A percentile compares a stretch with the other conserved stretches of the same genome.
Conservation (phyloP, 78 protist species). For the Tieghemostelium lacteum region DNA sequence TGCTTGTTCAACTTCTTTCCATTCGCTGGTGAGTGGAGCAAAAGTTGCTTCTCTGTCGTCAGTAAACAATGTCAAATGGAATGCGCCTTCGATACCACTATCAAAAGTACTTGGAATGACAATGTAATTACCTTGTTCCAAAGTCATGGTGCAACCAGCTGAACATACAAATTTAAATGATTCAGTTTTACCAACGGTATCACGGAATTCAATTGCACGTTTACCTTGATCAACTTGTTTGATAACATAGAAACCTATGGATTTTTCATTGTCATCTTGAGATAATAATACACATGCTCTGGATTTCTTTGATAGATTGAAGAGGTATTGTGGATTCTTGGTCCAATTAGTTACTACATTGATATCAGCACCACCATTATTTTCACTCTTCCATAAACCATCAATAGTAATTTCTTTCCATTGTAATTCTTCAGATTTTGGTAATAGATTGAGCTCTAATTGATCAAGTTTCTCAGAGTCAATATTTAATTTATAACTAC, state of each 20-base stretch:
- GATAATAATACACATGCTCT: constrained; percentile 61
- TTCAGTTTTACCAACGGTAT: constrained; percentile 56
- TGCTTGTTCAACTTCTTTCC: constrained; percentile 42
- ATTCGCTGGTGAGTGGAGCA: constrained; percentile 7
- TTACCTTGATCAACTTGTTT: constrained; percentile 60
- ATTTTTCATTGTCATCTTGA: constrained; percentile 69
- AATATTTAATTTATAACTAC: constrained; percentile 34
- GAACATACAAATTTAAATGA: constrained; percentile 41
- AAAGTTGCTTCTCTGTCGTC: constrained; percentile 64
- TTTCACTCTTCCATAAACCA: constrained; percentile 54
- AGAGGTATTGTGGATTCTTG: constrained; percentile 62
- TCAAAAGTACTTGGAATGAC: constrained; percentile 74
- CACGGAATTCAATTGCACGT: constrained; percentile 58
- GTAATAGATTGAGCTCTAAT: constrained; percentile 34
- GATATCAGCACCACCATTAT: constrained; percentile 76
- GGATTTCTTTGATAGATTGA: constrained; percentile 37
- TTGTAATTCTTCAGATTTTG: constrained; percentile 33
- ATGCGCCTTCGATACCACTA: constrained; percentile 63
- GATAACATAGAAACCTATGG: constrained; percentile 57
- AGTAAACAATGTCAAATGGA: constrained; percentile 62
- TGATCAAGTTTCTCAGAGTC: constrained; percentile 32
- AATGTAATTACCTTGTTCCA: constrained; percentile 55
- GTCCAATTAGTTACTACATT: constrained; percentile 57
- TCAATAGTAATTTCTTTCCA: constrained; percentile 66
- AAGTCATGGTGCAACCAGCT: constrained; percentile 44